phyloP scores from a whole-genome alignment of 305 asterid species.

The Fraxinus baroniana region DNA sequence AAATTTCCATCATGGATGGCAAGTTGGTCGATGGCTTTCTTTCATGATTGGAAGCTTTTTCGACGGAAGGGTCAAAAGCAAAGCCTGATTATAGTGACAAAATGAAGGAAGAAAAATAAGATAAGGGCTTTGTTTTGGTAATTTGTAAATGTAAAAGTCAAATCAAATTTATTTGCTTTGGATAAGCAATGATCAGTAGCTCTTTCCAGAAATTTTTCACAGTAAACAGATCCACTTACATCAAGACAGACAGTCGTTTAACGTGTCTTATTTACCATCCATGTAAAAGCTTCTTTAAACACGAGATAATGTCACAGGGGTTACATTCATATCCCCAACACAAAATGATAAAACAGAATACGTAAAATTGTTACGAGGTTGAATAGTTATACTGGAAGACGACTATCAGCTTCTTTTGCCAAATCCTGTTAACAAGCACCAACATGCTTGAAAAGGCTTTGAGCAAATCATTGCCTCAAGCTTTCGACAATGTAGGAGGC shows the following conservation, averaged over 20 bases:
- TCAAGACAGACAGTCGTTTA: not conserved
- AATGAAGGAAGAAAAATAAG: not conserved
- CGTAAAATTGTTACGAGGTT: not conserved
- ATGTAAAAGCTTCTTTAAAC: not conserved
- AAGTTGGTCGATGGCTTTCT: not conserved
- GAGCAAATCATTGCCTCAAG: slow-evolving; percentile 62
- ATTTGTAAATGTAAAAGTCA: not conserved
- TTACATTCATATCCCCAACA: not conserved
- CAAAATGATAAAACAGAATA: not conserved
- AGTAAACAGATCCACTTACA: not conserved
- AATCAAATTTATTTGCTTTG: not conserved
- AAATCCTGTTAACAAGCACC: not conserved
- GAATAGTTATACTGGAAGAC: not conserved
- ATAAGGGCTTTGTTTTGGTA: not conserved
- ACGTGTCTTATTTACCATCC: not conserved
- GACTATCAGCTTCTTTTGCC: not conserved
- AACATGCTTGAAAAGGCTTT: not conserved
- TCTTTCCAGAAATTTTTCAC: not conserved
- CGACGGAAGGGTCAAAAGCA: not conserved
- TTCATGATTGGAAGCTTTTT: not conserved
- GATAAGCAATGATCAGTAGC: not conserved
- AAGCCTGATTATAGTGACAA: not conserved
- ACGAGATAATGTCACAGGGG: not conserved
- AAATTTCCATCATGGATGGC: not conserved
- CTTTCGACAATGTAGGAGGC: slow-evolving; percentile 75